These are phyloP conservation scores for Tolypocladium sp. DNA, from an alignment of 2,329 filamentous ascomycete genomes.

Conservation along the genomic window DNA sequence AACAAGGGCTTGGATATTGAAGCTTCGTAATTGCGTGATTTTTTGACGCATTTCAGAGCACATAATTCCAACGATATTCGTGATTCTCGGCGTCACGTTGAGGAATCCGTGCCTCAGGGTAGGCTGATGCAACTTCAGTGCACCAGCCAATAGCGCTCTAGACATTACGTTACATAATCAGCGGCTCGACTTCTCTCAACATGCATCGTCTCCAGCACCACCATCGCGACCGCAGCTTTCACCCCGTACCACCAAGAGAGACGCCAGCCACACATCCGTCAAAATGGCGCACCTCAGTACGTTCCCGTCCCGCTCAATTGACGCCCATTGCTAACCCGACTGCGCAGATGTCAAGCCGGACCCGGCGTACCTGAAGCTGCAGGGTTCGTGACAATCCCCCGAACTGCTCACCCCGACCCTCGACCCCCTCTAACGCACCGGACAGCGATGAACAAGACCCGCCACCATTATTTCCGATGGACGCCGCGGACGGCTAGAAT, in stretches of 20 bases:
- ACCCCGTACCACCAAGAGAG: conserved; percentile 9
- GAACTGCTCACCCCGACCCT: conserved; percentile 1
- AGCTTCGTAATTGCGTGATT: too few species aligned
- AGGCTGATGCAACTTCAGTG: not conserved
- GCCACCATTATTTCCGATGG: conserved; percentile 95
- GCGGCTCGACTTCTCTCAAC: not conserved
- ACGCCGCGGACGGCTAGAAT: conserved; percentile 74
- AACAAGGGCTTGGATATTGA: too few species aligned
- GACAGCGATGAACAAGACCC: conserved; percentile 72
- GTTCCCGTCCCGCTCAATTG: conserved; percentile 1
- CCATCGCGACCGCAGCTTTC: conserved; percentile 12
- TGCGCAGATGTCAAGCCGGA: conserved; percentile 30
- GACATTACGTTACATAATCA: conserved; percentile 5
- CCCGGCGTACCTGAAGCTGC: conserved; percentile 31
- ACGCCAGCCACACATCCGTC: conserved; percentile 13
- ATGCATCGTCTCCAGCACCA: conserved; percentile 5
- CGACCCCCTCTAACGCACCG: conserved; percentile 11
- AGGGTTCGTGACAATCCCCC: conserved; percentile 20
- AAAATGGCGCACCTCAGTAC: conserved; percentile 31
- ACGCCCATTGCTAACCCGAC: conserved; percentile 14
- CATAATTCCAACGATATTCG: conserved; percentile 10
- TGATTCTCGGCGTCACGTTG: not conserved
- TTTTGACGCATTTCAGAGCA: conserved; percentile 6
- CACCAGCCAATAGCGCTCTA: not conserved
- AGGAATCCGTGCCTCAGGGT: conserved; percentile 2